Percentiles rank a stretch among this genome's conserved stretches.
Conservation (phyloP, 306 rosid species). For the Vigna nakashimae region DNA sequence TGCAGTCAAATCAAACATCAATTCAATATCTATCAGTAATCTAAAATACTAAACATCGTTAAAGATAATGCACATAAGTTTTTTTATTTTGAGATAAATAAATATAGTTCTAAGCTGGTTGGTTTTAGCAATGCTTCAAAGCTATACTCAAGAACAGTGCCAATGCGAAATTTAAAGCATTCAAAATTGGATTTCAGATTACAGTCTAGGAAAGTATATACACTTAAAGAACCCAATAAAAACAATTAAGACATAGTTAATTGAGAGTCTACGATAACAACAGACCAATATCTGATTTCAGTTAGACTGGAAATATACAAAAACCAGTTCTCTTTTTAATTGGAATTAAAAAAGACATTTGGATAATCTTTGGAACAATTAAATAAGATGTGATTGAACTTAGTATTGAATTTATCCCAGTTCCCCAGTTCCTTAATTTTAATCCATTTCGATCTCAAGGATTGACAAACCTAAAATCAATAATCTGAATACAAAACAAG, state of each 20-base stretch:
- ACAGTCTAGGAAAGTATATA: slow-evolving; percentile 9
- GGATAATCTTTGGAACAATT: neutral
- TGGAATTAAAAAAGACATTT: neutral
- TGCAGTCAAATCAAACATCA: slow-evolving; percentile 42
- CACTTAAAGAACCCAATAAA: slow-evolving; percentile 5
- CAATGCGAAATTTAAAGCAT: slow-evolving; percentile 28
- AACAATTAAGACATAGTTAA: neutral
- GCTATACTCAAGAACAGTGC: slow-evolving; percentile 6
- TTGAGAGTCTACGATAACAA: neutral
- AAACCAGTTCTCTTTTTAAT: slow-evolving; percentile 1
- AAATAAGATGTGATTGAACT: slow-evolving; percentile 15
- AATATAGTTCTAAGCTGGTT: neutral
- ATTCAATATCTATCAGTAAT: slow-evolving; percentile 26
- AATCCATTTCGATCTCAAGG: slow-evolving; percentile 1
- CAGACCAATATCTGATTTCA: neutral
- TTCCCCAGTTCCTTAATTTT: slow-evolving; percentile 11
- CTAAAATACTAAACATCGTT: slow-evolving; percentile 26
- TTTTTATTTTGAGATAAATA: neutral
- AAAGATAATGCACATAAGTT: slow-evolving; percentile 1
- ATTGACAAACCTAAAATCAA: neutral
- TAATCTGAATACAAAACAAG: too few relatives aligned
- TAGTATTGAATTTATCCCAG: slow-evolving; percentile 9
- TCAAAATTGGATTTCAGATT: slow-evolving; percentile 30
- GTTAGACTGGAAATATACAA: neutral
- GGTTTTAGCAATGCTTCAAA: slow-evolving; percentile 5